Conservation (phyloP, 805 yeast species). For the Candida chilensis region DNA sequence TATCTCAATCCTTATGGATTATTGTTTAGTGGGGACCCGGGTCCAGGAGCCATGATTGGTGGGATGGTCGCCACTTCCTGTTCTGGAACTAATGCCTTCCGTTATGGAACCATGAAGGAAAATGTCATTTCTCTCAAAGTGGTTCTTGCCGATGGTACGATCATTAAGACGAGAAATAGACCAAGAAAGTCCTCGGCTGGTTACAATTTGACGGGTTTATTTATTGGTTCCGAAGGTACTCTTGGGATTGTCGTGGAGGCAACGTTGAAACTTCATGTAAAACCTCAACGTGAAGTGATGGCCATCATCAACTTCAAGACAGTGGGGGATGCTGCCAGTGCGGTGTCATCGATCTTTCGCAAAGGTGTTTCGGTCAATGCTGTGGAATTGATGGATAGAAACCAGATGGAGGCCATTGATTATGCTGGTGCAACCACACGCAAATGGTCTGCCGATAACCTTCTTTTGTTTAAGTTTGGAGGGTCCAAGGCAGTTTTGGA, state of each 20-base stretch:
- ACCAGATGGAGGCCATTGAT: conserved; percentile 29
- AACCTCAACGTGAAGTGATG: conserved; percentile 24
- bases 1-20: conserved; percentile 3
- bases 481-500: conserved; percentile 23
- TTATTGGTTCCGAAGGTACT: conserved; percentile 35
- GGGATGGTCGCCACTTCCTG: conserved; percentile 35
- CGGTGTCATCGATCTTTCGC: conserved; percentile 24
- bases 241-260: conserved; percentile 32
- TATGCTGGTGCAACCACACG: conserved; percentile 9
- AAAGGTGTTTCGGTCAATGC: conserved; percentile 32
- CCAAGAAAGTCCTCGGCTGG: conserved; percentile 35
- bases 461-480: conserved; percentile 28
- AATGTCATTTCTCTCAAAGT: conserved; percentile 32
- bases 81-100: conserved; percentile 32
- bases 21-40: conserved; percentile 35
- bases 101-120: conserved; percentile 36
- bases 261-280: conserved; percentile 28
- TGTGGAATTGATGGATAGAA: conserved; percentile 25
- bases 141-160: conserved; percentile 34
- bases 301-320: conserved; percentile 27
- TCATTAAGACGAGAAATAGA: conserved; percentile 29
- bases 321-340: conserved; percentile 27
- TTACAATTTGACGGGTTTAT: conserved; percentile 29
- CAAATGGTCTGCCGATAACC: conserved; percentile 25
- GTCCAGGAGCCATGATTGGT: conserved; percentile 31